A percentile compares a stretch with the other conserved stretches of the same genome.
Evolutionary conservation across 2,329 filamentous ascomycete genomes (phyloP).

Genomic region (Grosmannia serpens): DNA sequence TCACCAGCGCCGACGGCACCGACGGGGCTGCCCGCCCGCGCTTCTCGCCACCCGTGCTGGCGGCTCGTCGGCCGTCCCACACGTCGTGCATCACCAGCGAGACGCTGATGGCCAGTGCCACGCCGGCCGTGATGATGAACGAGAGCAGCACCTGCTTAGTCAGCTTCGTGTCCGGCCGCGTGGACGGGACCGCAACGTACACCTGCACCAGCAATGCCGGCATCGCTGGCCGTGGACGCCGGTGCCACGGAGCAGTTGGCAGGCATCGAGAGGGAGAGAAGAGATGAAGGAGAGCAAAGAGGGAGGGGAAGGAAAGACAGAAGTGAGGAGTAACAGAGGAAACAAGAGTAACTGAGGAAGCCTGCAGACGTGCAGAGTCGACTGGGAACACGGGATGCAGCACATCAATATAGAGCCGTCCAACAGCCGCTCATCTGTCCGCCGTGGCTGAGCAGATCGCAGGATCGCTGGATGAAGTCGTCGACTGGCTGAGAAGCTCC

Average conservation of each 20-base stretch:
- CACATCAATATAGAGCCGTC: too few species aligned
- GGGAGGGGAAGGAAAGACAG: constrained; percentile 13
- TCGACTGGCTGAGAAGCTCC: too few species aligned
- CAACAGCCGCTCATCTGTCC: too few species aligned
- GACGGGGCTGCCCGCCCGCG: not conserved
- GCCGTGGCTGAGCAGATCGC: too few species aligned
- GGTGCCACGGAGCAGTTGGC: constrained; percentile 32
- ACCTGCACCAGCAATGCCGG: constrained; percentile 45
- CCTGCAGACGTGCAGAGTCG: too few species aligned
- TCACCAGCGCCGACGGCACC: not conserved
- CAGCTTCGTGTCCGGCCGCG: not conserved
- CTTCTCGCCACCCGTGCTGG: constrained; percentile 19
- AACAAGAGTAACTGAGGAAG: not conserved
- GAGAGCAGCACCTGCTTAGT: constrained; percentile 45
- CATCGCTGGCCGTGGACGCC: constrained; percentile 33
- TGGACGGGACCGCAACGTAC: constrained; percentile 23
- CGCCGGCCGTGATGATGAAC: constrained; percentile 51
- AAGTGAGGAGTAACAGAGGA: not conserved
- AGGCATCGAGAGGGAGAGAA: constrained; percentile 5
- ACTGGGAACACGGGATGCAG: too few species aligned
- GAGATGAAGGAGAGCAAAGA: not conserved
- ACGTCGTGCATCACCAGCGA: constrained; percentile 46
- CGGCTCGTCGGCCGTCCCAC: constrained; percentile 14
- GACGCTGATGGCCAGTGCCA: constrained; percentile 43
- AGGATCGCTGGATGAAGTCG: too few species aligned